Conservation (phyloP, 2,329 filamentous ascomycete species). For the Remersonia thermophila region DNA sequence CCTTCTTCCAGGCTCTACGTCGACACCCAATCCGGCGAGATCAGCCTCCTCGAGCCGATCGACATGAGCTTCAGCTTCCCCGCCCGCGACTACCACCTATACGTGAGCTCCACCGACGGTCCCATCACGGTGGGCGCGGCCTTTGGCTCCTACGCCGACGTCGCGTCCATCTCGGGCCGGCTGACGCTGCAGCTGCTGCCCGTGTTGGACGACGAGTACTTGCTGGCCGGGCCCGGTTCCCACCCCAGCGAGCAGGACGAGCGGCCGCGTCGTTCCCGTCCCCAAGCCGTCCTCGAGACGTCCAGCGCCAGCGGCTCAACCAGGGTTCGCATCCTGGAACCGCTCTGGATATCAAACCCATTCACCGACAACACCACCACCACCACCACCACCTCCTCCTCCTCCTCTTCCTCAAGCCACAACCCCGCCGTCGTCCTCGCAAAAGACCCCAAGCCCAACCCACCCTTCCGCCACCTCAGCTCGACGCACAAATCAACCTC, state of each 20-base stretch:
- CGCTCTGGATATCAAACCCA: conserved; percentile 26
- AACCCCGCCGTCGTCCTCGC: too few relatives aligned
- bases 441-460: background rate
- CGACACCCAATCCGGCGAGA: conserved; percentile 30
- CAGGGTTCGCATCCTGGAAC: conserved; percentile 29
- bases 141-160: conserved; percentile 24
- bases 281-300: conserved; percentile 24
- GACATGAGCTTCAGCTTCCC: conserved; percentile 23
- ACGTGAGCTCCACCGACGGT: conserved; percentile 33
- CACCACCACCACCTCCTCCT: background rate
- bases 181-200: conserved; percentile 31
- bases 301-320: conserved; percentile 32
- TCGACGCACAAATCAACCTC: conserved; percentile 34
- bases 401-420: background rate
- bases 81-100: conserved; percentile 34
- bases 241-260: too few relatives aligned
- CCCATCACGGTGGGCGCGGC: conserved; percentile 28
- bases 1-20: conserved; percentile 26
- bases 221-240: conserved; percentile 1
- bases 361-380: background rate
- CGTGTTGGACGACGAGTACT: conserved; percentile 20
- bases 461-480: conserved; percentile 27
- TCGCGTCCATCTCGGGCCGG: conserved; percentile 30
- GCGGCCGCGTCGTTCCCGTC: conserved; percentile 1
- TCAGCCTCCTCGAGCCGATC: conserved; percentile 32